Conservation (phyloP, 345 rosid genomes). For the Gossypium bickii region DNA sequence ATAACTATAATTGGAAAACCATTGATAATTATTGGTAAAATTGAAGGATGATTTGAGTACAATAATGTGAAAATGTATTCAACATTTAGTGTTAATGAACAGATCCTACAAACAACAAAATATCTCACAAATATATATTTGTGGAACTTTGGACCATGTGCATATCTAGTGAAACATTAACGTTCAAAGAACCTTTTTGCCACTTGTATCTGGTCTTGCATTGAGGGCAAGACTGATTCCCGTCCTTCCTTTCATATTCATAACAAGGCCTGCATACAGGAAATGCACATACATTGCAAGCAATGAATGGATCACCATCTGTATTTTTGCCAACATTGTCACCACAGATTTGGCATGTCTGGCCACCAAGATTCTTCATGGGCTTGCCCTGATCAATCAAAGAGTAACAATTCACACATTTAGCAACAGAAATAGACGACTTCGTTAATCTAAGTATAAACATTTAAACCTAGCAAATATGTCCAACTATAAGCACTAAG, state of each 20-base stretch:
- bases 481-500: background rate
- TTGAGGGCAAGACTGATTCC: conserved; percentile 87
- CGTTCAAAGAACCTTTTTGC: conserved; percentile 46
- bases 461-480: background rate
- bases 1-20: background rate
- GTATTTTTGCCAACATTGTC: conserved; percentile 63
- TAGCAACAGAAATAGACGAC: conserved; percentile 11
- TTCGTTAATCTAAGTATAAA: background rate
- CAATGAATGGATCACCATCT: conserved; percentile 68
- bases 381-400: conserved; percentile 49
- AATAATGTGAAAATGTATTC: background rate
- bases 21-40: background rate
- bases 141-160: background rate
- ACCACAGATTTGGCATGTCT: conserved; percentile 71
- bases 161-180: background rate
- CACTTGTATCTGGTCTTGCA: conserved; percentile 90
- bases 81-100: background rate
- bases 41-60: background rate
- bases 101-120: background rate
- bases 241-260: conserved; percentile 90
- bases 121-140: background rate
- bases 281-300: conserved; percentile 76
- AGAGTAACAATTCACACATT: conserved; percentile 15
- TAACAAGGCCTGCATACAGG: conserved; percentile 94
- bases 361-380: conserved; percentile 51